phyloP scores from a whole-genome alignment of 441 rosid species.

The Biscutella auriculata region DNA sequence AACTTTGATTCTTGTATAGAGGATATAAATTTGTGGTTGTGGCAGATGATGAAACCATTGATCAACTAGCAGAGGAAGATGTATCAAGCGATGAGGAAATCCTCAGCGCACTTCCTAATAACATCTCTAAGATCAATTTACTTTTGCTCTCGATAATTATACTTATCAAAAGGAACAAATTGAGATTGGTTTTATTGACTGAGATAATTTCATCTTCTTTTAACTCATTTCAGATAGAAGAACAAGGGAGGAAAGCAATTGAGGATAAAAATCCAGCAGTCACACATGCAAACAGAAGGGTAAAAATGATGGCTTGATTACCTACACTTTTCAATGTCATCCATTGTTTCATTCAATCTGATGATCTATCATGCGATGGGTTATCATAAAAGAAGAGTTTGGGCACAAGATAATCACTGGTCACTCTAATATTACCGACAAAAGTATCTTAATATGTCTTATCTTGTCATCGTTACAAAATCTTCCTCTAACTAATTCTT shows the following conservation, averaged over 20 bases:
- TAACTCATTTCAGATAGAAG: constrained; percentile 44
- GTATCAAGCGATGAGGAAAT: constrained; percentile 32
- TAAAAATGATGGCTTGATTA: constrained; percentile 49
- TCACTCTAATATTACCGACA: constrained; percentile 54
- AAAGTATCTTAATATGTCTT: constrained; percentile 28
- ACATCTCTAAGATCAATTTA: neutral
- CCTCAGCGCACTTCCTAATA: constrained; percentile 47
- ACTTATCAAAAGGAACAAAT: neutral
- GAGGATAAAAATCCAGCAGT: constrained; percentile 77
- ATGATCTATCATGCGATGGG: constrained; percentile 49
- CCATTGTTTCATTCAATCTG: constrained; percentile 59
- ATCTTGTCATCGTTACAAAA: neutral
- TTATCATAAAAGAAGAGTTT: constrained; percentile 77
- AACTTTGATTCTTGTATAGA: constrained; percentile 44
- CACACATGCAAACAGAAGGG: constrained; percentile 68
- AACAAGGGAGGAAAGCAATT: constrained; percentile 55
- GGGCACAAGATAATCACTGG: constrained; percentile 53
- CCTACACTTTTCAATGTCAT: constrained; percentile 76
- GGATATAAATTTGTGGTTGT: constrained; percentile 10
- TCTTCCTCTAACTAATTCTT: neutral
- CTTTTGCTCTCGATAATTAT: neutral
- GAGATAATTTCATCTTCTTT: neutral
- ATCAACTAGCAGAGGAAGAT: constrained; percentile 18
- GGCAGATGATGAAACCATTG: constrained; percentile 10
- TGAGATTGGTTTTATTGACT: neutral